Conservation (phyloP, 805 yeast genomes). For the Metschnikowia sp. region DNA sequence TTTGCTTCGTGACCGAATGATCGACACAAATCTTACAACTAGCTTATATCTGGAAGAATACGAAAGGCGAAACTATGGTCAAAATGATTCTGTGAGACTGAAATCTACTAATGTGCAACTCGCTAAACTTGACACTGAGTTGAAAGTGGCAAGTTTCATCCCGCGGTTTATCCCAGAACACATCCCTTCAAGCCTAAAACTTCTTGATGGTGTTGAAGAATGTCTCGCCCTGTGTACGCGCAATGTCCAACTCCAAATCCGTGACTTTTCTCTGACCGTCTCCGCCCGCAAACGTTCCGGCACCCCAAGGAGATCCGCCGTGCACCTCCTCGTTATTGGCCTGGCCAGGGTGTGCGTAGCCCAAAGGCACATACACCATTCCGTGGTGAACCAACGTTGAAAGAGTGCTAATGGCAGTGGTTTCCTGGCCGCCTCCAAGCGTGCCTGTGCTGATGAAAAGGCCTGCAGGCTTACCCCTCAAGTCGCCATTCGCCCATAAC, state of each 20-base stretch:
- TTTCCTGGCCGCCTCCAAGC: slow-evolving; percentile 78
- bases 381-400: slow-evolving; percentile 73
- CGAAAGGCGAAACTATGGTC: too few relatives aligned
- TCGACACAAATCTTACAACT: too few relatives aligned
- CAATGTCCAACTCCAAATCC: slow-evolving; percentile 61
- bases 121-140: too few relatives aligned
- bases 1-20: too few relatives aligned
- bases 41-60: too few relatives aligned
- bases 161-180: not conserved
- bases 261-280: slow-evolving; percentile 74
- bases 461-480: slow-evolving; percentile 72
- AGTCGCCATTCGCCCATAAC: slow-evolving; percentile 68
- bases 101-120: too few relatives aligned
- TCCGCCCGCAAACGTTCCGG: slow-evolving; percentile 71
- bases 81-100: too few relatives aligned
- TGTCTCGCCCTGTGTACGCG: slow-evolving; percentile 61
- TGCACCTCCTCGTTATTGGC: slow-evolving; percentile 63
- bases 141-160: too few relatives aligned
- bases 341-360: slow-evolving; percentile 60
- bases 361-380: slow-evolving; percentile 71
- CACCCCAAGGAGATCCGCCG: slow-evolving; percentile 87
- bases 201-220: slow-evolving; percentile 45
- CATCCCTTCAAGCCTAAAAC: slow-evolving; percentile 6
- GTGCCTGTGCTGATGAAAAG: slow-evolving; percentile 68
- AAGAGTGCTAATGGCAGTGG: slow-evolving; percentile 57